Evolutionary conservation across 306 rosid species (phyloP).

Genomic region (Medicago arabica): DNA sequence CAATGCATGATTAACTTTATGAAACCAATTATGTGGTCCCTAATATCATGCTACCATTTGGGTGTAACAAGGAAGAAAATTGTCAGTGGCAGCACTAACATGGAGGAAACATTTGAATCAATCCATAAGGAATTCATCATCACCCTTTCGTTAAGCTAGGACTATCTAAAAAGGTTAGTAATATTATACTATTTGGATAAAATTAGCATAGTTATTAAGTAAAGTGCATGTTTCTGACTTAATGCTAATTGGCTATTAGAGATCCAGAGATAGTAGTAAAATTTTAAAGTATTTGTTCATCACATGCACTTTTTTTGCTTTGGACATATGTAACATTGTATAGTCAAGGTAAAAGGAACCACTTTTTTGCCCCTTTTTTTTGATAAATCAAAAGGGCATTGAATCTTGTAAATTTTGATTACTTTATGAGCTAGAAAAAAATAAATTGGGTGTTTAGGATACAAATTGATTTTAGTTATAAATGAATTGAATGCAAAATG

Average conservation of each 20-base stretch:
- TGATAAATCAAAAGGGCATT: conserved; percentile 49
- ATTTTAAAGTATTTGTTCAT: conserved; percentile 48
- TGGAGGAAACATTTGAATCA: conserved; percentile 60
- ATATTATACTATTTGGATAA: conserved; percentile 29
- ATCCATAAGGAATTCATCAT: conserved; percentile 56
- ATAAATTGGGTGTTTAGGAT: no score
- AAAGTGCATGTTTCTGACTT: conserved; percentile 49
- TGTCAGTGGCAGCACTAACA: conserved; percentile 67
- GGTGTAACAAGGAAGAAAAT: conserved; percentile 64
- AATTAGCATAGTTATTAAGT: conserved; percentile 48
- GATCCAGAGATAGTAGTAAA: conserved; percentile 45
- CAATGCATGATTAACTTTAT: conserved; percentile 66
- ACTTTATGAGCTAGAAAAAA: conserved; percentile 25
- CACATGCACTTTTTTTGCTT: conserved; percentile 60
- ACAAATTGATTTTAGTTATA: no score
- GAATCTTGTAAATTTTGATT: conserved; percentile 47
- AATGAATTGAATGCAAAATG: no score
- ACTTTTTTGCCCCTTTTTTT: conserved; percentile 18
- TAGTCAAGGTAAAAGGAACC: conserved; percentile 43
- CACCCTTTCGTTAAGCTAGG: conserved; percentile 67
- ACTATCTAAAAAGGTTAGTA: conserved; percentile 52
- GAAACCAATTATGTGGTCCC: conserved; percentile 79
- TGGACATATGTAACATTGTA: conserved; percentile 9
- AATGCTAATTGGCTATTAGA: conserved; percentile 51
- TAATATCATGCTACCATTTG: conserved; percentile 61